A percentile compares a stretch with the other conserved stretches of the same genome.
Evolutionary conservation across 2,329 filamentous ascomycete species (phyloP).

Genomic region (Juglanconis sp.): DNA sequence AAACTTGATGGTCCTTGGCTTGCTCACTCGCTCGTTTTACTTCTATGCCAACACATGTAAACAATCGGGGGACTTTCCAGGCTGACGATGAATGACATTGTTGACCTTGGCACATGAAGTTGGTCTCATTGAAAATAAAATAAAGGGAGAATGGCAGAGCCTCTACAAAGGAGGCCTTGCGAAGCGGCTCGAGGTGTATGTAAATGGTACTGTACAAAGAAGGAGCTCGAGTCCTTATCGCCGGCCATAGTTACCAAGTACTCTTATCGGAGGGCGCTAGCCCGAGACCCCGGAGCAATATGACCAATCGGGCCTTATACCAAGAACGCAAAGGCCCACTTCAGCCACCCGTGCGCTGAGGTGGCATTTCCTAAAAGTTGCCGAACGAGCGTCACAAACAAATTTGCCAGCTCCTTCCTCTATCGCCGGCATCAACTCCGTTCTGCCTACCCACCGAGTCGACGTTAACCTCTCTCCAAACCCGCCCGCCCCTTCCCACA

Average conservation of each 20-base stretch:
- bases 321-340: background rate
- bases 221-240: background rate
- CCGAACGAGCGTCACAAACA: background rate
- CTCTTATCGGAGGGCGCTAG: background rate
- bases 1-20: background rate
- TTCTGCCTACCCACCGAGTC: background rate
- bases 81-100: too few relatives aligned
- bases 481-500: background rate
- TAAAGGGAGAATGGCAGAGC: too few relatives aligned
- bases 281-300: background rate
- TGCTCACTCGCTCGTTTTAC: too few relatives aligned
- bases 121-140: too few relatives aligned
- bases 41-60: too few relatives aligned
- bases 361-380: conserved; percentile 15
- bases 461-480: background rate
- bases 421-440: background rate
- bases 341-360: conserved; percentile 8
- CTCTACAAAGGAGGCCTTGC: too few relatives aligned
- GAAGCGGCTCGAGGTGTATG: too few relatives aligned
- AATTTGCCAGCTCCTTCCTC: background rate
- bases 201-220: too few relatives aligned
- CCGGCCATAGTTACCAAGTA: background rate
- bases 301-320: conserved; percentile 1
- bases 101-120: too few relatives aligned
- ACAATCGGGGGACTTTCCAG: too few relatives aligned